Conservation (phyloP, 768 basidiomycete genomes). For the Sarcomyxa edulis region DNA sequence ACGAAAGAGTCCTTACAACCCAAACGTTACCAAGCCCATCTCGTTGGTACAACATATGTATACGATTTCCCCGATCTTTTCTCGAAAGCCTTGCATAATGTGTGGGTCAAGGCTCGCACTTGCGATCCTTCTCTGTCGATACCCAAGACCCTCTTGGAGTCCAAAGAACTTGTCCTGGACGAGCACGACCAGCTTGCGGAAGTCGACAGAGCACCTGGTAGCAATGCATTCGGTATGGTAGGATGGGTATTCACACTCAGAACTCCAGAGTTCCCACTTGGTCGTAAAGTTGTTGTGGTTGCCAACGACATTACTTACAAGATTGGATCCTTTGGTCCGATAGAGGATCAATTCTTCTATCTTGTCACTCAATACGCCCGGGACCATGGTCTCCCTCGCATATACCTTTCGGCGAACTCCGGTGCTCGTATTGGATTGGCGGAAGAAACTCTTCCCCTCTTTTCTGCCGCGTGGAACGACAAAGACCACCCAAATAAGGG, state of each 20-base stretch:
- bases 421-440: conserved; percentile 96
- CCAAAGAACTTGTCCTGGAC: conserved; percentile 89
- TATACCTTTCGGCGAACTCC: conserved; percentile 98
- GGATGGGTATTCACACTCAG: conserved; percentile 92
- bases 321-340: conserved; percentile 96
- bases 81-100: conserved; percentile 91
- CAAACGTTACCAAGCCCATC: conserved; percentile 97
- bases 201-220: conserved; percentile 89
- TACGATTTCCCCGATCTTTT: conserved; percentile 99
- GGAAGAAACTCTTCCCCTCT: conserved; percentile 83
- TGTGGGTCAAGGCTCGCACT: conserved; percentile 75
- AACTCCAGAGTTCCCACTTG: conserved; percentile 89
- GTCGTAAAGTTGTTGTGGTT: conserved; percentile 83
- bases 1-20: conserved; percentile 98
- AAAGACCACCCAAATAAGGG: conserved; percentile 85
- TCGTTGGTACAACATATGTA: conserved; percentile 96
- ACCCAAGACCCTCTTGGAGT: conserved; percentile 77
- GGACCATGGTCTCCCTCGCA: conserved; percentile 80
- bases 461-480: conserved; percentile 91
- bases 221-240: conserved; percentile 96
- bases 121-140: conserved; percentile 59
- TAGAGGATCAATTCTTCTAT: conserved; percentile 95
- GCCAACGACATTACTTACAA: conserved; percentile 99
- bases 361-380: conserved; percentile 93
- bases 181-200: conserved; percentile 89